Evolutionary conservation across 2,329 filamentous ascomycete genomes (phyloP).

Genomic region (Neonectria faginata): DNA sequence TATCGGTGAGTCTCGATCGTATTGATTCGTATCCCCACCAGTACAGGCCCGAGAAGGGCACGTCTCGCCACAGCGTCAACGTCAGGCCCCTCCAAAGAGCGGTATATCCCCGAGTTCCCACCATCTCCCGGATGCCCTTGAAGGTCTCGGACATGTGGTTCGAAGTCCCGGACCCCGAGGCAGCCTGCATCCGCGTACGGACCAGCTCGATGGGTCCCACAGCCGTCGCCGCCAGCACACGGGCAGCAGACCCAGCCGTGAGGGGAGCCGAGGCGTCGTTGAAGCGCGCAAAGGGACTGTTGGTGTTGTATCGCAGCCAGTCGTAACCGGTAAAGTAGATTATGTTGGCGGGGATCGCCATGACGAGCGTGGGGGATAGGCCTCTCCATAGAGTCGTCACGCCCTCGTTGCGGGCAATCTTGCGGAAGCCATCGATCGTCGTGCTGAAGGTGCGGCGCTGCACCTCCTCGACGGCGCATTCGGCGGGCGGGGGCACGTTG

Average conservation of each 20-base stretch:
- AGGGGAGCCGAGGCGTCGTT: conserved; percentile 82
- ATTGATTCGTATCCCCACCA: conserved; percentile 98
- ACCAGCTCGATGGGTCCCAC: conserved; percentile 96
- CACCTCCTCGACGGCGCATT: conserved; percentile 89
- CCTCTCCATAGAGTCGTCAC: conserved; percentile 89
- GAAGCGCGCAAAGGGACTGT: conserved; percentile 75
- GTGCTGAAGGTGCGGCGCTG: conserved; percentile 87
- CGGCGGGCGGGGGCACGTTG: conserved; percentile 62
- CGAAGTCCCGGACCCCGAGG: conserved; percentile 66
- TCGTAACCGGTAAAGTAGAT: conserved; percentile 99
- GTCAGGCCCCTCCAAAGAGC: conserved; percentile 92
- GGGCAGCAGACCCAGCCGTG: conserved; percentile 80
- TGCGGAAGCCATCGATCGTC: conserved; percentile 89
- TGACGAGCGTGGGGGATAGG: conserved; percentile 90
- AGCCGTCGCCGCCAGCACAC: conserved; percentile 81
- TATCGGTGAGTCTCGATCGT: conserved; percentile 76
- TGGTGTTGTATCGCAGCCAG: conserved; percentile 81
- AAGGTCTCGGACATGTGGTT: conserved; percentile 85
- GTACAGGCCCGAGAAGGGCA: conserved; percentile 96
- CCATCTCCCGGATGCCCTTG: conserved; percentile 81
- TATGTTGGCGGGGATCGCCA: conserved; percentile 95
- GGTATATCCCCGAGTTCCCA: conserved; percentile 78
- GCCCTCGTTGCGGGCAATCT: conserved; percentile 95
- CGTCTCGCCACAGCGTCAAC: conserved; percentile 94
- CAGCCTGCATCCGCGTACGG: conserved; percentile 89